Evolutionary conservation across 352 stramenopile genomes (phyloP), one percentile per base, ranked within the genome.

Genomic region (Globisporangium orthogonon): DNA sequence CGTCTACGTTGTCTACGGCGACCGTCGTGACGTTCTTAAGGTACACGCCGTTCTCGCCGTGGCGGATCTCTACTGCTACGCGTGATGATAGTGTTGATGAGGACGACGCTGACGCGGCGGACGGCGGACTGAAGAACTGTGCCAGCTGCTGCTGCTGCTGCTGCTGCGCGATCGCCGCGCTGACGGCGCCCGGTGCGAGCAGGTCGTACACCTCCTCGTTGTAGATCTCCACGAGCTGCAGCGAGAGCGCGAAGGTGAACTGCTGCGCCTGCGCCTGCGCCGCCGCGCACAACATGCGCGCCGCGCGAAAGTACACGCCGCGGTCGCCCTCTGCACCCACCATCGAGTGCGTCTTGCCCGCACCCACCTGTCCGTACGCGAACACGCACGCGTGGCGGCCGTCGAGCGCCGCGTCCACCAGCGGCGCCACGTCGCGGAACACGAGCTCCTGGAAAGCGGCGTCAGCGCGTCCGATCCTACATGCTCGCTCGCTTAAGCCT

Each of bases 321-420:
- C 55, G 59, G 10, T 69, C 69, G 18, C 48, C 56, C 3, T 68
- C 60, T 0, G 11, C 15, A 5, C 73, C 73, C 14, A 63, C 74
- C 70, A 66, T 73, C 50, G 63, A 74, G 47, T 67, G 60, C 3
- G 67, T 81, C 50, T 69, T 82, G 31, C 73, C 76, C 3, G 76
- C 50, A 15, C 71, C 72, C 0, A 69, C 74, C 70, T 98, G 97
- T 2, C 96, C 96, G 71, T 98, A 98, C 0, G 95, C 94, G 66
- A 99, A 97, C 40, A 99, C 80, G 58, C 89, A 98, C 10, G 96
- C 89, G 66, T 98, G 91, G 59, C 86, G 92, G 33, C 96, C 96
- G 60, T 97, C 91, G 15, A 97, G 58, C 0, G 87, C 87, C 7
- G 84, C 81, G 50, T 80, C 72, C 10, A 98, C 88, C 7, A 98